Base-by-base conservation (phyloP, 139 green algal genomes). In the Gonium pectorale region DNA sequence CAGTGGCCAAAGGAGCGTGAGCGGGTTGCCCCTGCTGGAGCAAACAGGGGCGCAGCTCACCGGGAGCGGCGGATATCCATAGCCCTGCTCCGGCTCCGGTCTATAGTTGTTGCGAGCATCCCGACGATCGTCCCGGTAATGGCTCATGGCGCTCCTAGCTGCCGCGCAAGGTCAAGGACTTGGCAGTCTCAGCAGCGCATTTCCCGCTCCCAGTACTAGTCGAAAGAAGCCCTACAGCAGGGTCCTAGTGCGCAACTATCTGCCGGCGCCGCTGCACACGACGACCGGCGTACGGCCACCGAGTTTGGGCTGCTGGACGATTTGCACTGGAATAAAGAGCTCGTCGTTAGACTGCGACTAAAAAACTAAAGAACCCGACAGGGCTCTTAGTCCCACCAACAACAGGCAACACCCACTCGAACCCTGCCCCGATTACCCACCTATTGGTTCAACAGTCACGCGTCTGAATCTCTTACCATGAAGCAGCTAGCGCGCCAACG, bases 61-160 rank as follows among this genome's bases (percentile, higher is more conserved):
- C 60, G 41, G 44, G 8, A 71, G 17, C 8, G 63, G 78, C 24
- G 79, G 79, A 59, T 85, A 85, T 4, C 79, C 79, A 43, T 85
- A 85, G 38, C 79, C 79, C 52, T 85, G 79, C 79, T 85, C 79
- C 17, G 79, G 79, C 64, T 83, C 77, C 40, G 77, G 77, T 31
- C 77, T 63, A 38, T 83, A 83, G 43, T 83, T 83, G 77, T 83
- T 83, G 31, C 77, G 22, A 1, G 31, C 9, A 33, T 72, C 66
- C n/a, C n/a, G n/a, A 22, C 77, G 68, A 31, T 77, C 60, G 8
- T 77, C 68, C n/a, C 77, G 60, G 41, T 62, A 5, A n/a, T 81
- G 26, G 26, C 37, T 72, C 74, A 71, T 82, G 74, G 59, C 74
- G 26, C 37, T 72, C 74, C 60, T 82, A 59, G 59, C 74, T 82